Evolutionary conservation across 2,329 filamentous ascomycete genomes (phyloP), one percentile per base, ranked within the genome.

Genomic region (Colletotrichum brevisporum): DNA sequence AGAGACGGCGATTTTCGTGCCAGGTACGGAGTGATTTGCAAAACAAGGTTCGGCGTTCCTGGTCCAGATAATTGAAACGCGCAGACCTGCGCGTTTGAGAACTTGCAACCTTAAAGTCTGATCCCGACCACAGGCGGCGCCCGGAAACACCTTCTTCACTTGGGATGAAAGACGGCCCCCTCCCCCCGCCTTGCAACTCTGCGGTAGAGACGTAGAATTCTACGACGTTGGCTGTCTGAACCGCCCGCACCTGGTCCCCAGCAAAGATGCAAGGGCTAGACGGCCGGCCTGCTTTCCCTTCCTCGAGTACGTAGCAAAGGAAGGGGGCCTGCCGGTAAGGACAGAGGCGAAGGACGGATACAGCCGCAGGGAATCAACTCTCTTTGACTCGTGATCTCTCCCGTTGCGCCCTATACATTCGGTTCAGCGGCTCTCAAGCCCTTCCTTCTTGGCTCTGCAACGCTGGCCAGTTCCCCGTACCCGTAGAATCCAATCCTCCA

Each of bases 61-160:
- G 51, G 62, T 56, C 57, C 62, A 47, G 47, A 45, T 18, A 36
- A 18, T 56, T 47, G 67, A 67, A 67, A 69, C 67, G 26, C 67
- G 51, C 59, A 57, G 52, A 52, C 36, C 24, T 45, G 39, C 54
- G 48, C 48, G 63, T 69, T 67, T 67, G 67, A 45, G 31, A 52
- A 51, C 56, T 51, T 60, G 67, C 31, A 69, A 67, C 56, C 55
- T 55, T 51, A 45, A 51, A 62, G 59, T 62, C 59, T 47, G 59
- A 62, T 41, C 57, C 36, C 57, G 47, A 47, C 31, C 15, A 45
- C 31, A 50, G 36, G 8, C 8, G 31, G 31, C 10, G 31, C 31
- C 31, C 21, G 21, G 31, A 10, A 36, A 36, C 36, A 47, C 36
- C 18, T 18, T 12, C 12, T 16, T n/a, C 51, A n/a, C 36, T 67